phyloP scores from a whole-genome alignment of 805 yeast genomes.

The Starmerella powellii region DNA sequence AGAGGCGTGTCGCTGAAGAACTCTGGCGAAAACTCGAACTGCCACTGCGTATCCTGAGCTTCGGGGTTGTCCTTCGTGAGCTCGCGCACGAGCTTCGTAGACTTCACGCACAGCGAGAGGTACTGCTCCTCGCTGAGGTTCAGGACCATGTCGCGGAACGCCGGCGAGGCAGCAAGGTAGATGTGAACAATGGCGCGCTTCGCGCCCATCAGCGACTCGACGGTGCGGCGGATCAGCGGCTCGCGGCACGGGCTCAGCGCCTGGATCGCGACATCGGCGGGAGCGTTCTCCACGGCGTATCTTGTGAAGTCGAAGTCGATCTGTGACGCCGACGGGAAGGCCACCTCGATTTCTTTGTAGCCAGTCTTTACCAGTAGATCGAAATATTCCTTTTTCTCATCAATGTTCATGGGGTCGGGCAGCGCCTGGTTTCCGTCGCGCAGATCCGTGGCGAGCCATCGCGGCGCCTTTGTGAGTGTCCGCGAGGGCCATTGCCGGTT shows the following conservation, averaged over 20 bases:
- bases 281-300: conserved; percentile 59
- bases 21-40: conserved; percentile 70
- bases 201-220: conserved; percentile 63
- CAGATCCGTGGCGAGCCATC: conserved; percentile 75
- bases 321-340: conserved; percentile 72
- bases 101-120: conserved; percentile 47
- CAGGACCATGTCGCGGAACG: conserved; percentile 62
- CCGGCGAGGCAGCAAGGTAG: conserved; percentile 63
- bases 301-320: conserved; percentile 71
- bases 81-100: conserved; percentile 48
- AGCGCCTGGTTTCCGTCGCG: conserved; percentile 78
- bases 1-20: conserved; percentile 60
- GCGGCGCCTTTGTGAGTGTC: conserved; percentile 49
- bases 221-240: conserved; percentile 56
- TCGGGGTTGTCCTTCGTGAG: conserved; percentile 49
- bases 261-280: conserved; percentile 66
- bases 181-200: conserved; percentile 65
- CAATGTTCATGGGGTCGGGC: conserved; percentile 77
- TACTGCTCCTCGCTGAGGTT: conserved; percentile 47
- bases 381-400: conserved; percentile 62
- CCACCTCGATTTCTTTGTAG: conserved; percentile 72
- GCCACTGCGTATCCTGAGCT: conserved; percentile 47
- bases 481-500: conserved; percentile 62
- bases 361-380: conserved; percentile 58
- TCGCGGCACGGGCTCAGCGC: conserved; percentile 68